Percentiles rank a stretch among this genome's conserved stretches.
Evolutionary conservation across 139 green algal genomes (phyloP).

Genomic region (Auxenochlorella pyrenoidosa): DNA sequence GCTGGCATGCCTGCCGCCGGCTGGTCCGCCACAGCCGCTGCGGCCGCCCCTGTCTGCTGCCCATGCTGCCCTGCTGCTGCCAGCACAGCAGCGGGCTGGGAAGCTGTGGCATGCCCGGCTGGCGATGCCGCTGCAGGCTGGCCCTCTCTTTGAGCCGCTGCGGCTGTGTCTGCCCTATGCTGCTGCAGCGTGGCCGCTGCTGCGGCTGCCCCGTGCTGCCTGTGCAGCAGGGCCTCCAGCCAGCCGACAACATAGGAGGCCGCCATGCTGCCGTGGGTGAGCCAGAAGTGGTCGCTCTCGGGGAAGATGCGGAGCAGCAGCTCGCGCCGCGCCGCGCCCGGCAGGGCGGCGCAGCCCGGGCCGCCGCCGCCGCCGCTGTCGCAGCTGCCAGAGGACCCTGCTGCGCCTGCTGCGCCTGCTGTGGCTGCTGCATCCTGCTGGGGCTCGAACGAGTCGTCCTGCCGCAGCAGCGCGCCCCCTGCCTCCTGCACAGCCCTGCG

Average conservation of each 20-base stretch:
- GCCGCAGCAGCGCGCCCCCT: constrained; percentile 8
- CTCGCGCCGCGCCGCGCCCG: neutral
- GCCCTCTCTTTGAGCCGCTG: neutral
- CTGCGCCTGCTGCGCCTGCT: neutral
- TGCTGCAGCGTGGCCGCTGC: neutral
- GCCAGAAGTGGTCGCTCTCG: constrained; percentile 43
- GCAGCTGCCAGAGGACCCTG: neutral
- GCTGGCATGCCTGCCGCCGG: too few species aligned
- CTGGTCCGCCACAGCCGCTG: too few species aligned
- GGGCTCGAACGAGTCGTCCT: constrained; percentile 25
- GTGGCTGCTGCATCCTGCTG: neutral
- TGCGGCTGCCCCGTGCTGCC: neutral
- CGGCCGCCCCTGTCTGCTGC: too few species aligned
- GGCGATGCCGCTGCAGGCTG: neutral
- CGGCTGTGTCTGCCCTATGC: neutral
- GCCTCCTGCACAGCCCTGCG: neutral
- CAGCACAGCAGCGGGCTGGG: too few species aligned
- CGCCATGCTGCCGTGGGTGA: neutral
- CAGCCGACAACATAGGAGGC: neutral
- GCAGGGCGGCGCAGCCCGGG: neutral
- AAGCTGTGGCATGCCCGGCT: too few species aligned
- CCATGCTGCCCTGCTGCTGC: too few species aligned
- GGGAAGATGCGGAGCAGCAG: constrained; percentile 40
- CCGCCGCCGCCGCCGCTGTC: neutral
- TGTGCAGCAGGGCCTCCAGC: constrained; percentile 14